A percentile compares a stretch with the other conserved stretches of the same genome.
Evolutionary conservation across 139 green algal species (phyloP).

Genomic region (Parachlorella kessleri): DNA sequence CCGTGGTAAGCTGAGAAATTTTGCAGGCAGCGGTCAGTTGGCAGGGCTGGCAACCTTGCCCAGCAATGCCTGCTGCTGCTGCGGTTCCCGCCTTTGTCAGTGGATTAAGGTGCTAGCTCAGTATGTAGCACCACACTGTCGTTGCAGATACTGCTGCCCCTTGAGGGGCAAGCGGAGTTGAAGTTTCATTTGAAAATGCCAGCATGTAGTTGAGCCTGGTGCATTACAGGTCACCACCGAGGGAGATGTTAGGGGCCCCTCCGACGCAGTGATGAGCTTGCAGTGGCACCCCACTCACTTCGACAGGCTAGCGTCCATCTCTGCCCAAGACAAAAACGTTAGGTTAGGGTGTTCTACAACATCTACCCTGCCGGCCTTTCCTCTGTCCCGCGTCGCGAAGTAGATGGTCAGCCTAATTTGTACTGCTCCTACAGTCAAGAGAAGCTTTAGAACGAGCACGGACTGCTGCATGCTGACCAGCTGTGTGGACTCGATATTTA

Average conservation of each 20-base stretch:
- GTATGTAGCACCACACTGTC: no score
- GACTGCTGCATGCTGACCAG: not conserved
- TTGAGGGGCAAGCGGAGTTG: no score
- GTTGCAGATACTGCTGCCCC: not conserved
- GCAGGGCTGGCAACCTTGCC: not conserved
- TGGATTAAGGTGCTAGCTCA: no score
- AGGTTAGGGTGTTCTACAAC: slow-evolving; percentile 7
- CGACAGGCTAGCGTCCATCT: slow-evolving; percentile 35
- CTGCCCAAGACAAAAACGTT: slow-evolving; percentile 23
- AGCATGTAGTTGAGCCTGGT: not conserved
- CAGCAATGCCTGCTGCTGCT: no score
- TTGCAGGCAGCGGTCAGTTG: not conserved
- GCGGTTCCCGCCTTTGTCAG: no score
- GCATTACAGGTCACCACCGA: slow-evolving; percentile 21
- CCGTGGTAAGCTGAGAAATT: no score
- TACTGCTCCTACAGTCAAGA: not conserved
- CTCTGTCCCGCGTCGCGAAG: not conserved
- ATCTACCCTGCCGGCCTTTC: no score
- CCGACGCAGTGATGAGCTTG: slow-evolving; percentile 34
- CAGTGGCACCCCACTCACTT: slow-evolving; percentile 36
- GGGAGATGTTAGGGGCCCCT: slow-evolving; percentile 30
- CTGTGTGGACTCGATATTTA: not conserved
- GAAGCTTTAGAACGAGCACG: no score
- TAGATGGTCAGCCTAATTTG: not conserved
- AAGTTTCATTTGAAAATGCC: no score